A percentile compares a stretch with the other conserved stretches of the same genome.
Conservation (phyloP, 306 rosid genomes). For the Trifolium pratense region DNA sequence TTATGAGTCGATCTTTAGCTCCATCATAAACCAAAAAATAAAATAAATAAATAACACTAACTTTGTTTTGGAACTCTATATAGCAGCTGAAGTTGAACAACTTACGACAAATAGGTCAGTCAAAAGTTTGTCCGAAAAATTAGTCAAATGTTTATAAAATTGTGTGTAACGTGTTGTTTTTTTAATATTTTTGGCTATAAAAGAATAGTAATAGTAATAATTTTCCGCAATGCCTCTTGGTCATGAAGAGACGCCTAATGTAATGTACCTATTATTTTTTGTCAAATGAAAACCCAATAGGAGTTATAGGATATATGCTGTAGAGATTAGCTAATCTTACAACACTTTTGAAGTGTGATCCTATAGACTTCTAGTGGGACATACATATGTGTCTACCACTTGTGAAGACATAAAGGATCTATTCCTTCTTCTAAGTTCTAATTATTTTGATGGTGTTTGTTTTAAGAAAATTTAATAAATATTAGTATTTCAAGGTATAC, state of each 20-base stretch:
- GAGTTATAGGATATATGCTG: conserved; percentile 21
- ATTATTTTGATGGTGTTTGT: conserved; percentile 7
- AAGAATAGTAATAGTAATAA: too few species aligned
- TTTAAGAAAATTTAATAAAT: background rate
- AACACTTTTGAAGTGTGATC: background rate
- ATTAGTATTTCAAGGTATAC: background rate
- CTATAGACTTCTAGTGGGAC: conserved; percentile 9
- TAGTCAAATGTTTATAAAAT: too few species aligned
- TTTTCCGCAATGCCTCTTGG: background rate
- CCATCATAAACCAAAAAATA: too few species aligned
- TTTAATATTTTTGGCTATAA: background rate
- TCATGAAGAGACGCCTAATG: conserved; percentile 6
- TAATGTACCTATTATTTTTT: background rate
- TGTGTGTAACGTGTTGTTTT: background rate
- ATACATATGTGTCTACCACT: conserved; percentile 4
- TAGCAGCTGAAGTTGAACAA: too few species aligned
- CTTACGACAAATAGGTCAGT: background rate
- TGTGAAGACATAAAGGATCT: conserved; percentile 19
- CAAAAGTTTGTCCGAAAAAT: background rate
- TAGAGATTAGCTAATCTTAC: background rate
- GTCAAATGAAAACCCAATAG: conserved; percentile 3
- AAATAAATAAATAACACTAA: too few species aligned
- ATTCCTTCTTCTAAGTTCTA: background rate
- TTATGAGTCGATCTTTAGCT: too few species aligned
- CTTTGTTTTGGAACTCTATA: too few species aligned